Evolutionary conservation across 805 yeast species (phyloP).

Genomic region (Torulaspora maleeae): DNA sequence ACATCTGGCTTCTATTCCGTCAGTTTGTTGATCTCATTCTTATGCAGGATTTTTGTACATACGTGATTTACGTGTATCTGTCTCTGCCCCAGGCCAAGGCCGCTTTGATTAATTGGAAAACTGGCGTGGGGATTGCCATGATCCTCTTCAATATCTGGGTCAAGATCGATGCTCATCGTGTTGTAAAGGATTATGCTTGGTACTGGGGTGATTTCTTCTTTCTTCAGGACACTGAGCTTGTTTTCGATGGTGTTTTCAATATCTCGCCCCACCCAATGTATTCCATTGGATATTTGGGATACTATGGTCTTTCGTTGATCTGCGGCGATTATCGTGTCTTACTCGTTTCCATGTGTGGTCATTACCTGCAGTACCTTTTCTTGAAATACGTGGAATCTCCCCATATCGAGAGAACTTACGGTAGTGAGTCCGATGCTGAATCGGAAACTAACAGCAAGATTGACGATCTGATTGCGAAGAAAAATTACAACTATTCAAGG

Average conservation of each 20-base stretch:
- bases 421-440: conserved; percentile 40
- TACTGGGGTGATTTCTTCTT: conserved; percentile 94
- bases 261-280: conserved; percentile 93
- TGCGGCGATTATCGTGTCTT: conserved; percentile 69
- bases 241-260: conserved; percentile 85
- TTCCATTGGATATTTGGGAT: conserved; percentile 82
- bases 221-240: conserved; percentile 61
- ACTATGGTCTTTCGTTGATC: conserved; percentile 76
- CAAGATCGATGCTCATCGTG: conserved; percentile 80
- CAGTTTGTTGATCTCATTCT: conserved; percentile 74
- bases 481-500: conserved; percentile 44
- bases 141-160: conserved; percentile 79
- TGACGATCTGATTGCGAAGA: conserved; percentile 37
- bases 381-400: conserved; percentile 76
- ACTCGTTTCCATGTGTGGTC: conserved; percentile 67
- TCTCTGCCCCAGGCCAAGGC: conserved; percentile 42
- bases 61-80: conserved; percentile 55
- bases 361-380: conserved; percentile 69
- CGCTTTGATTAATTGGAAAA: conserved; percentile 46
- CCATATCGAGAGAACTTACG: conserved; percentile 77
- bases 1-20: conserved; percentile 77
- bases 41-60: conserved; percentile 79
- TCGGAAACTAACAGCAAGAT: conserved; percentile 32
- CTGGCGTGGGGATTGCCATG: conserved; percentile 54
- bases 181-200: conserved; percentile 89